These are phyloP conservation scores for Ustilago shanxiensis DNA, from an alignment of 1,284 basidiomycete genomes.

Conservation along the genomic window DNA sequence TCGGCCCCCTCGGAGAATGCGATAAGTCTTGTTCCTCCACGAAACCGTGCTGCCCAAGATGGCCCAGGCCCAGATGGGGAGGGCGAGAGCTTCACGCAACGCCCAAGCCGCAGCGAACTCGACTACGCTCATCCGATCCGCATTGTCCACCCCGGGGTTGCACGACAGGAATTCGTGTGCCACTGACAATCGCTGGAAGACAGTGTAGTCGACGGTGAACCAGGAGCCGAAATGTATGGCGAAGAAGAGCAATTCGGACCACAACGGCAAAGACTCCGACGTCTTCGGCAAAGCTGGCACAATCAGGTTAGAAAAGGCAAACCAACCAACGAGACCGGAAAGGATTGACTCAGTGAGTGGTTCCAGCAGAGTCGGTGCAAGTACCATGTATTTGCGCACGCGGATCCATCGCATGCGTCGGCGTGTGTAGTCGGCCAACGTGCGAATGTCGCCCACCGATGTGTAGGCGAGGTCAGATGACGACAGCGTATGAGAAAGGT, in stretches of 20 bases:
- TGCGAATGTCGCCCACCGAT: slow-evolving; percentile 66
- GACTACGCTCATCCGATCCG: slow-evolving; percentile 25
- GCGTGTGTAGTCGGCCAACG: slow-evolving; percentile 61
- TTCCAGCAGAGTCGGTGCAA: slow-evolving; percentile 64
- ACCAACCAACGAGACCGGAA: slow-evolving; percentile 60
- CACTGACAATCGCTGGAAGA: slow-evolving; percentile 38
- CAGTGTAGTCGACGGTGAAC: slow-evolving; percentile 36
- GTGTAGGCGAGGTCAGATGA: slow-evolving; percentile 63
- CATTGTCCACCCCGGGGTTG: slow-evolving; percentile 32
- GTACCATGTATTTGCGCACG: slow-evolving; percentile 67
- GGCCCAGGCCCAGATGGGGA: slow-evolving; percentile 68
- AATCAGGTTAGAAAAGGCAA: slow-evolving; percentile 44
- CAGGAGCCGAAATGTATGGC: slow-evolving; percentile 44
- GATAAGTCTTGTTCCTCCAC: slow-evolving; percentile 49
- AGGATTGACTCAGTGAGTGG: slow-evolving; percentile 67
- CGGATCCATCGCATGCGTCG: slow-evolving; percentile 70
- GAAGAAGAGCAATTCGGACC: slow-evolving; percentile 27
- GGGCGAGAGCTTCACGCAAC: slow-evolving; percentile 61
- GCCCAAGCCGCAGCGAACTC: slow-evolving; percentile 57
- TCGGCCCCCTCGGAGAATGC: slow-evolving; percentile 41
- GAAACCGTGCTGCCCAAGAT: slow-evolving; percentile 60
- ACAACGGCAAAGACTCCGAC: background rate
- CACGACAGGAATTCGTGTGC: slow-evolving; percentile 40
- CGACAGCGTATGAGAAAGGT: slow-evolving; percentile 58
- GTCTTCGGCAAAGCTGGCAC: slow-evolving; percentile 12